Evolutionary conservation across 805 yeast species (phyloP).

Genomic region (Barnettozyma siamensis): DNA sequence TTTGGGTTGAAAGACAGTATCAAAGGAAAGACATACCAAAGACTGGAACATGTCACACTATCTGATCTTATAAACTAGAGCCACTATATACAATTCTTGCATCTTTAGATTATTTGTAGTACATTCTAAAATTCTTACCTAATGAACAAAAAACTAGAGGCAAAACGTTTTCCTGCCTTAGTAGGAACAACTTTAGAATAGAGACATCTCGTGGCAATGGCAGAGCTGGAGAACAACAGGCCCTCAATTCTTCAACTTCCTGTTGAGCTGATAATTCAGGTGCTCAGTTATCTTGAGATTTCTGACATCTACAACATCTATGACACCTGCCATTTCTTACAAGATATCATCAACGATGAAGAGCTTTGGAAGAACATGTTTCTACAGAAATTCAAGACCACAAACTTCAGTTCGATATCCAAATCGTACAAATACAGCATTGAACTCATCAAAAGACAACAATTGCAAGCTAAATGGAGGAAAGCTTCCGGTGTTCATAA

Average conservation of each 20-base stretch:
- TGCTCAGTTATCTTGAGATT: constrained; percentile 32
- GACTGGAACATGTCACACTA: no score
- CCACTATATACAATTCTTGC: no score
- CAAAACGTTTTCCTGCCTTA: neutral
- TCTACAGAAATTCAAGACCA: constrained; percentile 24
- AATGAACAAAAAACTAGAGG: neutral
- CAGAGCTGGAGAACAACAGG: no score
- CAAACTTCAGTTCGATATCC: constrained; percentile 33
- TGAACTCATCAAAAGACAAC: constrained; percentile 29
- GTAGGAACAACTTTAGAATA: no score
- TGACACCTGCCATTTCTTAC: constrained; percentile 26
- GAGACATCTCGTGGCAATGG: neutral
- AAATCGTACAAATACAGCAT: constrained; percentile 29
- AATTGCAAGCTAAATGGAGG: constrained; percentile 18
- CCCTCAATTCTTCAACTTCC: neutral
- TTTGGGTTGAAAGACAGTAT: neutral
- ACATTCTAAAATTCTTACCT: no score
- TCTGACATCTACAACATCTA: constrained; percentile 29
- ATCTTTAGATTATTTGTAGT: no score
- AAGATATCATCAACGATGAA: constrained; percentile 31
- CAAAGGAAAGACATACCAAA: neutral
- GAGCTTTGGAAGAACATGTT: constrained; percentile 39
- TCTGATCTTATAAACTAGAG: no score
- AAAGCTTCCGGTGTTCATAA: constrained; percentile 13
- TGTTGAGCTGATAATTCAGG: constrained; percentile 12